Evolutionary conservation across 768 basidiomycete species (phyloP).

Genomic region (Pisolithus microcarpus): DNA sequence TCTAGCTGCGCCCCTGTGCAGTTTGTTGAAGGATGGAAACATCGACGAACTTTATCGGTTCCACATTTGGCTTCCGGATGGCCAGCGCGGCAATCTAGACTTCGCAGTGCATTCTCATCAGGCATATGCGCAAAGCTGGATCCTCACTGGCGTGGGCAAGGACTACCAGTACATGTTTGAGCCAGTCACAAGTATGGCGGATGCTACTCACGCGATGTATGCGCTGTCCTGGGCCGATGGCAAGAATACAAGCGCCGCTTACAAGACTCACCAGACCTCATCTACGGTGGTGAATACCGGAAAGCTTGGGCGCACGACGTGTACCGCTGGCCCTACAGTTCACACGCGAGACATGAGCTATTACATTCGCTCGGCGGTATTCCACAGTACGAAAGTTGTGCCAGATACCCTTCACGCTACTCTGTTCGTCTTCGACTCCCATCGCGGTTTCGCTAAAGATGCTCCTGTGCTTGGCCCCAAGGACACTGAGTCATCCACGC

Average conservation of each 20-base stretch:
- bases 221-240: background rate
- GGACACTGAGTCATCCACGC: background rate
- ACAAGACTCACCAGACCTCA: background rate
- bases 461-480: background rate
- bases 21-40: background rate
- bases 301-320: background rate
- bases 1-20: background rate
- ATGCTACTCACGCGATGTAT: background rate
- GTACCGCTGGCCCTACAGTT: background rate
- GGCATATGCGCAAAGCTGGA: background rate
- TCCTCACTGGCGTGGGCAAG: background rate
- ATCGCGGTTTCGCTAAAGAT: background rate
- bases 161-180: background rate
- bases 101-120: background rate
- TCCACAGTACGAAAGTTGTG: background rate
- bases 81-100: background rate
- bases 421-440: background rate
- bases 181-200: background rate
- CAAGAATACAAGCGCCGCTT: background rate
- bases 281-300: background rate
- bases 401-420: background rate
- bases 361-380: background rate
- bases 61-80: background rate
- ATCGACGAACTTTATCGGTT: background rate
- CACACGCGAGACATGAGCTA: background rate